Conservation (phyloP, 768 basidiomycete genomes). For the Suillus luteus region DNA sequence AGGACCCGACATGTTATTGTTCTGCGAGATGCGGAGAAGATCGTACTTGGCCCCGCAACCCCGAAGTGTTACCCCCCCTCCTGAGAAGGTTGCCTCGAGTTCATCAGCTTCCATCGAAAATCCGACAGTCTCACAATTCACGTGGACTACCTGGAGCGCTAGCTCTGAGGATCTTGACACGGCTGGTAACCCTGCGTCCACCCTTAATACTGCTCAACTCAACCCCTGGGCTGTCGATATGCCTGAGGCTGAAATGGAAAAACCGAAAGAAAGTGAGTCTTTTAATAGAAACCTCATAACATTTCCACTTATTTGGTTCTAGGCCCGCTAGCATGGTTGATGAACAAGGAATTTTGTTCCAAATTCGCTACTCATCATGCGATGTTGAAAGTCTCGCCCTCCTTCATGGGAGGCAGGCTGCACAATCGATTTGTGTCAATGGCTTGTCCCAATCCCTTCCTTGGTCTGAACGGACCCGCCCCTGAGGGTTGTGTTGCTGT, state of each 20-base stretch:
- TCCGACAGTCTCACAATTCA: neutral
- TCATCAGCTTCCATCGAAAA: neutral
- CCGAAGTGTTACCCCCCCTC: neutral
- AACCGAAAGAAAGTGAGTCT: neutral
- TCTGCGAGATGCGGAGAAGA: neutral
- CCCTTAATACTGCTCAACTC: neutral
- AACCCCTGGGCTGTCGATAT: neutral
- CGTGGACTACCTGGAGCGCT: neutral
- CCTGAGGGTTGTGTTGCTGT: too few species aligned
- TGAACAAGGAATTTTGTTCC: neutral
- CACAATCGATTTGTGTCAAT: neutral
- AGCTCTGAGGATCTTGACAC: neutral
- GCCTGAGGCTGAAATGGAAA: neutral
- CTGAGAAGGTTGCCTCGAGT: neutral
- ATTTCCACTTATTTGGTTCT: neutral
- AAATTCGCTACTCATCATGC: neutral
- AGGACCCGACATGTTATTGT: neutral
- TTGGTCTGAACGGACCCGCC: too few species aligned
- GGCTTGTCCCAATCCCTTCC: neutral
- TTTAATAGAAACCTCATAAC: neutral
- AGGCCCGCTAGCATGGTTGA: neutral
- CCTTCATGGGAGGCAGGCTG: slow-evolving; percentile 1
- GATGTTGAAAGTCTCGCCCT: neutral
- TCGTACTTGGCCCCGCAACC: neutral
- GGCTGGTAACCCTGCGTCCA: neutral